Percentiles rank a stretch among this genome's conserved stretches.
phyloP scores from a whole-genome alignment of 2,329 filamentous ascomycete genomes.

The Dactylellina cionopaga region DNA sequence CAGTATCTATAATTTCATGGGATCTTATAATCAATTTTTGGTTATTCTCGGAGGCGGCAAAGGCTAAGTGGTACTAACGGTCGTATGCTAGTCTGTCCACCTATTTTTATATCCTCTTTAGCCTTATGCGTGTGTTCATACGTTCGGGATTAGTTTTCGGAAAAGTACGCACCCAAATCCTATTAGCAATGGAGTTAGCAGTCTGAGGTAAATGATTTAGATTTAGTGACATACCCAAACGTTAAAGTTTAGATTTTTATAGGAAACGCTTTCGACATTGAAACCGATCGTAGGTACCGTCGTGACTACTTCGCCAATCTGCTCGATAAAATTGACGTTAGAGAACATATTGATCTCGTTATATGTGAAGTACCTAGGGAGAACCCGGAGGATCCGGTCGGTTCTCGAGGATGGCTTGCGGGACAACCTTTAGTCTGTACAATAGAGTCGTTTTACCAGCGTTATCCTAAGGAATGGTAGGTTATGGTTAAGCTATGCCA shows the following conservation, averaged over 20 bases:
- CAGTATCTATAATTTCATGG: slow-evolving; percentile 71
- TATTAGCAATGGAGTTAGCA: background rate
- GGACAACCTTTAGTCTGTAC: slow-evolving; percentile 87
- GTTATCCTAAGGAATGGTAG: slow-evolving; percentile 75
- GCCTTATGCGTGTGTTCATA: background rate
- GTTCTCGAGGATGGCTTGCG: too few relatives aligned
- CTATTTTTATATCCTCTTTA: slow-evolving; percentile 23
- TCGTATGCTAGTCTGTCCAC: slow-evolving; percentile 97
- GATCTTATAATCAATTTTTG: background rate
- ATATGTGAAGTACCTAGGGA: too few relatives aligned
- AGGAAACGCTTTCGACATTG: slow-evolving; percentile 98
- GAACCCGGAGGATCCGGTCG: too few relatives aligned
- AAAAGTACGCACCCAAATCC: slow-evolving; percentile 40
- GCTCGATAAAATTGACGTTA: slow-evolving; percentile 31
- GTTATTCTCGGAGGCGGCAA: background rate
- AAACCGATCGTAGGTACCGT: slow-evolving; percentile 99
- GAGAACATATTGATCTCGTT: too few relatives aligned
- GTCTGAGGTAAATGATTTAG: background rate
- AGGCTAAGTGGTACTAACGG: slow-evolving; percentile 62
- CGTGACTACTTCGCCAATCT: slow-evolving; percentile 98
- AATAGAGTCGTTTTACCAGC: slow-evolving; percentile 97
- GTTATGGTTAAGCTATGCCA: background rate
- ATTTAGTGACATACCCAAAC: slow-evolving; percentile 76
- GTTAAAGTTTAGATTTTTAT: slow-evolving; percentile 98
- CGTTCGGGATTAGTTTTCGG: background rate